A percentile compares a stretch with the other conserved stretches of the same genome.
phyloP scores from a whole-genome alignment of 2,329 filamentous ascomycete genomes.

The Pseudomassariella vexata region DNA sequence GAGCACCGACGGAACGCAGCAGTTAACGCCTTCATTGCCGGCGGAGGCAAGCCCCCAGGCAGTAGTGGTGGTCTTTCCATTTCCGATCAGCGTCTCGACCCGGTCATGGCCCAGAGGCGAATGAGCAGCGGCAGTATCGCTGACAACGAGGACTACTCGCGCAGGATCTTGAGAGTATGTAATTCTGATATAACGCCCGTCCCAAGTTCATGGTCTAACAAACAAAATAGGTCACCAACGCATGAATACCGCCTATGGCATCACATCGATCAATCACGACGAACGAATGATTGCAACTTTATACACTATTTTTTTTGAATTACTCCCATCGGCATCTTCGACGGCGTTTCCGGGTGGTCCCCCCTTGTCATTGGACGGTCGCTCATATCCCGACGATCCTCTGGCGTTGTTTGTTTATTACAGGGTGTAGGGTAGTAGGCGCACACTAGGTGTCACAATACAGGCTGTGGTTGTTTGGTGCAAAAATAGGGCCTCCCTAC shows the following conservation, averaged over 20 bases:
- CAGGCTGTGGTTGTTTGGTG: conserved; percentile 14
- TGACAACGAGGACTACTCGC: conserved; percentile 94
- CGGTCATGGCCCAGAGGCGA: conserved; percentile 75
- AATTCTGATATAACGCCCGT: not conserved
- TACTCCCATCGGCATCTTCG: conserved; percentile 23
- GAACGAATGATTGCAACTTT: conserved; percentile 26
- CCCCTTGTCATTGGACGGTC: conserved; percentile 25
- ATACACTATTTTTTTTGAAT: conserved; percentile 18
- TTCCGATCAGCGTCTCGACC: conserved; percentile 80
- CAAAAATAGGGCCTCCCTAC: conserved; percentile 13
- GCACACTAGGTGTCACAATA: conserved; percentile 15
- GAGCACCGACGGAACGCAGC: conserved; percentile 78
- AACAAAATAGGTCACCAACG: conserved; percentile 25
- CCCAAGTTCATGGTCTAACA: conserved; percentile 5
- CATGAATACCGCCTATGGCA: conserved; percentile 21
- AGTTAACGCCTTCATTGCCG: conserved; percentile 68
- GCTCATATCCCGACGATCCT: conserved; percentile 22
- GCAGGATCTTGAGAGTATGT: conserved; percentile 87
- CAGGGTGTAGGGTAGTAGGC: conserved; percentile 20
- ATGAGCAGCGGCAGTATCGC: conserved; percentile 94
- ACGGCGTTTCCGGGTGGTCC: conserved; percentile 27
- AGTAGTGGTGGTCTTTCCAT: conserved; percentile 64
- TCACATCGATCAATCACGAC: conserved; percentile 18
- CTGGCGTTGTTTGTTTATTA: conserved; percentile 24
- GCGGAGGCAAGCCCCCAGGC: conserved; percentile 54